Conservation (phyloP, 2,329 filamentous ascomycete genomes). For the Hortaea sp. region DNA sequence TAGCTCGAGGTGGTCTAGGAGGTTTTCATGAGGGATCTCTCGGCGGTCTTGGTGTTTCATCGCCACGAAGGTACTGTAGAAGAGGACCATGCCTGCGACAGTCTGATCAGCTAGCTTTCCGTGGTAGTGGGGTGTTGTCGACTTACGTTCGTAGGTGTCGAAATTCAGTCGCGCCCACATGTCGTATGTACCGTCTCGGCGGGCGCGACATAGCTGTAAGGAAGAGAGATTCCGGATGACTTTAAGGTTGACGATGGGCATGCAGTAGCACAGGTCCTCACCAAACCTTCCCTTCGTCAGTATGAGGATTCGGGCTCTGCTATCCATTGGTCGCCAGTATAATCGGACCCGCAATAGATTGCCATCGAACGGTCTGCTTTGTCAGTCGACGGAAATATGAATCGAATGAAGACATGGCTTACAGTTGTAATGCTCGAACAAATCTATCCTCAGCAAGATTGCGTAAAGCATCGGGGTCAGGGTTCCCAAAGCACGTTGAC, state of each 20-base stretch:
- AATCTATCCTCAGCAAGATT: conserved; percentile 28
- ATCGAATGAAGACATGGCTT: not conserved
- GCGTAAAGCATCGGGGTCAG: conserved; percentile 12
- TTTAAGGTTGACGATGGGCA: conserved; percentile 40
- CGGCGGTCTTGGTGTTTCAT: conserved; percentile 46
- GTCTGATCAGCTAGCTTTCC: conserved; percentile 2
- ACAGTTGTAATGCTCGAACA: conserved; percentile 30
- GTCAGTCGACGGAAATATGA: not conserved
- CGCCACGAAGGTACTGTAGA: conserved; percentile 47
- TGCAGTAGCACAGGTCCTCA: conserved; percentile 37
- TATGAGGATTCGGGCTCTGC: conserved; percentile 45
- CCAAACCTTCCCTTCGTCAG: conserved; percentile 32
- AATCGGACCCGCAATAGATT: conserved; percentile 26
- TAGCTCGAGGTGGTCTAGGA: conserved; percentile 42
- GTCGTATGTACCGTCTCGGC: conserved; percentile 31
- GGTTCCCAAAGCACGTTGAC: conserved; percentile 14
- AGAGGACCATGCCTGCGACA: conserved; percentile 42
- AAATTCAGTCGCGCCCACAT: conserved; percentile 48
- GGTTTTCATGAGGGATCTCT: conserved; percentile 24
- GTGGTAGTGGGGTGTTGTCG: not conserved
- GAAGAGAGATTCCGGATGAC: conserved; percentile 31
- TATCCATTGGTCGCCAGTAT: conserved; percentile 42
- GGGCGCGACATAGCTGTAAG: conserved; percentile 28
- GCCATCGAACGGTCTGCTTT: conserved; percentile 37
- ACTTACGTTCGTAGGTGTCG: conserved; percentile 43